Conservation (phyloP, 352 stramenopile species). For the Phytophthora hybrid region DNA sequence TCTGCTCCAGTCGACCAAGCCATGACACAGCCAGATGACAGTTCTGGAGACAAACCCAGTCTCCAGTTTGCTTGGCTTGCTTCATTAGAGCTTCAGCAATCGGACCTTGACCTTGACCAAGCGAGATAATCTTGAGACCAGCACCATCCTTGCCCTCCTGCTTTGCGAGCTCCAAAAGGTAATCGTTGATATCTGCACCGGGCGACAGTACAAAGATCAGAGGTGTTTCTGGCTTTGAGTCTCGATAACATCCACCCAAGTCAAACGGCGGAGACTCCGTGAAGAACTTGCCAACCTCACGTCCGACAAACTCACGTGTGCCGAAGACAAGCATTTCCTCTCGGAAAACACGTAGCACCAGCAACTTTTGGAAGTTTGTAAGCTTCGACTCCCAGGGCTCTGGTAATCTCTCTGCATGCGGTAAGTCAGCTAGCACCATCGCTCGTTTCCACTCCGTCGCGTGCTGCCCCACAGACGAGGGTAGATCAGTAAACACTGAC, state of each 20-base stretch:
- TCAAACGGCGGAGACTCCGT: conserved; percentile 94
- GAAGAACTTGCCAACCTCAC: conserved; percentile 86
- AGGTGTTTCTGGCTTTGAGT: conserved; percentile 92
- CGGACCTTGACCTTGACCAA: conserved; percentile 94
- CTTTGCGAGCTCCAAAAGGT: conserved; percentile 91
- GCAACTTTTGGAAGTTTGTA: conserved; percentile 90
- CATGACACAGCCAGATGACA: conserved; percentile 94
- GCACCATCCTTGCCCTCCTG: conserved; percentile 90
- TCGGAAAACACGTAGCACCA: conserved; percentile 91
- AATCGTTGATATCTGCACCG: conserved; percentile 95
- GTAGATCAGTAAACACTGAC: conserved; percentile 55
- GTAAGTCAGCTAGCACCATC: conserved; percentile 82
- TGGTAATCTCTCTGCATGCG: conserved; percentile 78
- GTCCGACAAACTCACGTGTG: conserved; percentile 85
- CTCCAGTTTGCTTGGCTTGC: conserved; percentile 88
- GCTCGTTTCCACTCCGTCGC: conserved; percentile 75
- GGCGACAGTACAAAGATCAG: conserved; percentile 95
- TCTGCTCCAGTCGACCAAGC: conserved; percentile 90
- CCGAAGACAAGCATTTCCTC: conserved; percentile 93
- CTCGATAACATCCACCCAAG: conserved; percentile 91
- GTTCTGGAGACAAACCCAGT: conserved; percentile 97
- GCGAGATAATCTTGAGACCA: conserved; percentile 93
- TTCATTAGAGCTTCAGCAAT: conserved; percentile 93
- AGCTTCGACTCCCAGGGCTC: conserved; percentile 75
- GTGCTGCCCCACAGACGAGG: conserved; percentile 54